Conservation (phyloP, 2,329 filamentous ascomycete species). For the Ophioceras dolichostomum region DNA sequence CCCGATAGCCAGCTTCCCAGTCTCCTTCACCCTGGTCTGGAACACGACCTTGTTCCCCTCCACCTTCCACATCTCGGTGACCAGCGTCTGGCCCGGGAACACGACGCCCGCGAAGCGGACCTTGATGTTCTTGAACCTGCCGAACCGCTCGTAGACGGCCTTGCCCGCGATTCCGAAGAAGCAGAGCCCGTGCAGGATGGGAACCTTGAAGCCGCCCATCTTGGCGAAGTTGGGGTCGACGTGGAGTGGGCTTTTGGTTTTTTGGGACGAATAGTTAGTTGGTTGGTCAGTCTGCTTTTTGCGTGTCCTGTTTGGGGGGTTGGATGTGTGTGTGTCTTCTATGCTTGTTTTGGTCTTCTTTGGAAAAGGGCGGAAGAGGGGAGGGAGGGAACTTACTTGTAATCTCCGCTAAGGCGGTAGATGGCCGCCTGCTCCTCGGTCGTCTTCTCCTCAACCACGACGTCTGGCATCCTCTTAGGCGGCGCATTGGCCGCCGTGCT, state of each 20-base stretch:
- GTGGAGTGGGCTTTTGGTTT: slow-evolving; percentile 82
- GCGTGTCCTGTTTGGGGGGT: background rate
- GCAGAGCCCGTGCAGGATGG: slow-evolving; percentile 95
- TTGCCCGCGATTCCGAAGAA: slow-evolving; percentile 87
- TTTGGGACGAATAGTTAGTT: background rate
- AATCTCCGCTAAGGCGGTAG: slow-evolving; percentile 87
- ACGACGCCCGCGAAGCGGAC: slow-evolving; percentile 82
- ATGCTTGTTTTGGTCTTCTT: too few relatives aligned
- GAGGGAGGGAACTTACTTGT: slow-evolving; percentile 51
- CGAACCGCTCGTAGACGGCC: slow-evolving; percentile 76
- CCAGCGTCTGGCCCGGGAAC: slow-evolving; percentile 75
- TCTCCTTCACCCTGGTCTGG: slow-evolving; percentile 84
- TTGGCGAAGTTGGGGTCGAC: slow-evolving; percentile 91
- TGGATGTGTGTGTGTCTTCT: too few relatives aligned
- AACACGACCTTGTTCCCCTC: slow-evolving; percentile 70
- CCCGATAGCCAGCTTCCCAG: slow-evolving; percentile 76
- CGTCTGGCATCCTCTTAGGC: slow-evolving; percentile 62
- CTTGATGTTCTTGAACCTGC: slow-evolving; percentile 81
- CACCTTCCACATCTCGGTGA: slow-evolving; percentile 94
- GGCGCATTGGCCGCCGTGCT: slow-evolving; percentile 69
- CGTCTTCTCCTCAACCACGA: slow-evolving; percentile 74
- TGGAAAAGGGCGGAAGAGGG: too few relatives aligned
- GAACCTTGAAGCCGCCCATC: slow-evolving; percentile 85
- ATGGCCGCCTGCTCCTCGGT: slow-evolving; percentile 84
- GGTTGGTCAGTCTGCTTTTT: background rate